A percentile compares a stretch with the other conserved stretches of the same genome.
These are phyloP conservation scores for Eudorina sp. DNA, from an alignment of 139 green algal species.

Conservation along the genomic window DNA sequence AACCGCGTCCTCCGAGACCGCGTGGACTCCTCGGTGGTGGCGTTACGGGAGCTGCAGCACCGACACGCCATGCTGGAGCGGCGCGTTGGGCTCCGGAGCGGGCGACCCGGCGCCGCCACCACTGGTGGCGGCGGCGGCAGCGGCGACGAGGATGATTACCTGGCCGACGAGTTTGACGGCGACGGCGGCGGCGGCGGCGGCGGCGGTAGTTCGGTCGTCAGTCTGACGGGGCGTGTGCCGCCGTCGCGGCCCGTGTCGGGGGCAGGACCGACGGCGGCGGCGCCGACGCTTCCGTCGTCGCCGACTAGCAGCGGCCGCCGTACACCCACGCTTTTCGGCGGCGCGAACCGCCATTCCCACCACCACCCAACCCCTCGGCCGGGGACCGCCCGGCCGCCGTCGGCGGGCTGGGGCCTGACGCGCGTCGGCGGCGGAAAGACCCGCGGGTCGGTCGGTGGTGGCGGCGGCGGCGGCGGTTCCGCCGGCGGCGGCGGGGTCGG, in stretches of 20 bases:
- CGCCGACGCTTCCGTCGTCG: not conserved
- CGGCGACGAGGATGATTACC: not conserved
- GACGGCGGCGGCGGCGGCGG: not conserved
- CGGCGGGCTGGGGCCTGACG: conserved; percentile 17
- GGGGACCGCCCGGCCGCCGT: not conserved
- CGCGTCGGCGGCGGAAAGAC: not conserved
- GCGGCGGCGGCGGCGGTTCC: not conserved
- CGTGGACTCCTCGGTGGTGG: not conserved
- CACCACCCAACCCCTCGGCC: not conserved
- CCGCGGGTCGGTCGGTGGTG: not conserved
- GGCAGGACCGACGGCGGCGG: not conserved
- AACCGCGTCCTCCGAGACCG: not conserved
- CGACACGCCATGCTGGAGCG: conserved; percentile 26
- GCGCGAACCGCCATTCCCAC: not conserved
- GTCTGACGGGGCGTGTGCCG: conserved; percentile 41
- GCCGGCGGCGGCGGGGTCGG: not conserved
- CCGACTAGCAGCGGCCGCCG: not conserved
- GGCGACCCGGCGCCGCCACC: not conserved
- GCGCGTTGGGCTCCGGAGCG: not conserved
- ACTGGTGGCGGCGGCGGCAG: not conserved
- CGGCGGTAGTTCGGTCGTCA: not conserved
- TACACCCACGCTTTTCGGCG: not conserved
- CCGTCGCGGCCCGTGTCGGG: conserved; percentile 42
- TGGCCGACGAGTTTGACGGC: not conserved
- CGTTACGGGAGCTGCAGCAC: conserved; percentile 43